A percentile compares a stretch with the other conserved stretches of the same genome.
These are phyloP conservation scores for Elongisporangium prolatum DNA, from an alignment of 352 stramenopile genomes.

Conservation along the genomic window DNA sequence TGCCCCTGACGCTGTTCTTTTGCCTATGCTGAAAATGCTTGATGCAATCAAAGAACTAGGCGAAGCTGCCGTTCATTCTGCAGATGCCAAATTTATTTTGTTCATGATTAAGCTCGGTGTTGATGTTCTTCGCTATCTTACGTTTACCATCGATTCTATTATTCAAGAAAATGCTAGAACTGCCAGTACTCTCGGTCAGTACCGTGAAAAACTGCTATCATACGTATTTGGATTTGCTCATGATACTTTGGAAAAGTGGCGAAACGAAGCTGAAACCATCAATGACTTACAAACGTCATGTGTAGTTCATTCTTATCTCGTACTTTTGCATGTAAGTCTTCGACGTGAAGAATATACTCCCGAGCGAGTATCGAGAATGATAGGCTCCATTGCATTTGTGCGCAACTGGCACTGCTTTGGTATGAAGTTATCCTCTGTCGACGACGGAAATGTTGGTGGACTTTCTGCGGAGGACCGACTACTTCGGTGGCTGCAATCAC, in stretches of 20 bases:
- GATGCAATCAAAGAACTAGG: conserved; percentile 76
- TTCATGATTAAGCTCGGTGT: conserved; percentile 86
- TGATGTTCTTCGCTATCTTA: conserved; percentile 76
- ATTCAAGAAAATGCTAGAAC: conserved; percentile 13
- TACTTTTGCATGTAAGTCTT: conserved; percentile 66
- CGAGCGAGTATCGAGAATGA: conserved; percentile 60
- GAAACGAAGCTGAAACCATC: conserved; percentile 51
- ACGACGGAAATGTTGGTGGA: conserved; percentile 21
- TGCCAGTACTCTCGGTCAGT: conserved; percentile 22
- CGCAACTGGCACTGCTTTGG: conserved; percentile 91
- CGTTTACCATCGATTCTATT: conserved; percentile 57
- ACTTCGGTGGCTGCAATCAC: conserved; percentile 85
- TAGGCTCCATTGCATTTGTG: conserved; percentile 84
- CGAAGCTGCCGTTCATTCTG: conserved; percentile 77
- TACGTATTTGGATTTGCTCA: conserved; percentile 72
- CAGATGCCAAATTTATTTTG: conserved; percentile 80
- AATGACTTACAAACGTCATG: conserved; percentile 81
- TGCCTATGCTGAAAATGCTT: conserved; percentile 78
- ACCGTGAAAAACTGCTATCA: conserved; percentile 45
- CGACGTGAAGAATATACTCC: conserved; percentile 60
- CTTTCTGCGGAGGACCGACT: conserved; percentile 72
- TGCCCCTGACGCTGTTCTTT: conserved; percentile 86
- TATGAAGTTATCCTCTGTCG: conserved; percentile 58
- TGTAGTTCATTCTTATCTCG: conserved; percentile 83
- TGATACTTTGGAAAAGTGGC: conserved; percentile 75